These are phyloP conservation scores for Talaromyces sp. DNA, from an alignment of 2,329 filamentous ascomycete genomes.

Conservation along the genomic window DNA sequence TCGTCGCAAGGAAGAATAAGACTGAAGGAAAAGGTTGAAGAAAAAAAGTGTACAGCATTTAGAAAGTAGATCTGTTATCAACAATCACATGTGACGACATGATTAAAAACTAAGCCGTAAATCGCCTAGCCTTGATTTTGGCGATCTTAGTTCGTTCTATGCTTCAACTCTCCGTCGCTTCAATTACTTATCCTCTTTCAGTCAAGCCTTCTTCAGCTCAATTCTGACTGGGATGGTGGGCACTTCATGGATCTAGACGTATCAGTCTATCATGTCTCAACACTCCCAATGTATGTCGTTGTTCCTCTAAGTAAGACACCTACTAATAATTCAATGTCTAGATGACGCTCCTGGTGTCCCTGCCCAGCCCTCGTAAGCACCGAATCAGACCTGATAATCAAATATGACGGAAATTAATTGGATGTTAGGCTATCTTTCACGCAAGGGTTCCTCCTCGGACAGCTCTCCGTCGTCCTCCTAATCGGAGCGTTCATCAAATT, in stretches of 20 bases:
- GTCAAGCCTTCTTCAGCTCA: neutral
- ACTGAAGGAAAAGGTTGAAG: neutral
- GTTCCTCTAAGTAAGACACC: neutral
- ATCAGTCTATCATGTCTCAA: conserved; percentile 21
- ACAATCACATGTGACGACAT: conserved; percentile 8
- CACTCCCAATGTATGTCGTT: conserved; percentile 19
- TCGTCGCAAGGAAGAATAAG: neutral
- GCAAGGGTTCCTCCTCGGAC: conserved; percentile 87
- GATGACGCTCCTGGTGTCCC: conserved; percentile 20
- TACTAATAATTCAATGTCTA: conserved; percentile 10
- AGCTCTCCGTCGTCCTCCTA: conserved; percentile 85
- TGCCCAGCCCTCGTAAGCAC: conserved; percentile 21
- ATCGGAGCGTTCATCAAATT: conserved; percentile 97
- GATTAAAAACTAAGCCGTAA: neutral
- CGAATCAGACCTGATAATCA: neutral
- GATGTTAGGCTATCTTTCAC: conserved; percentile 74
- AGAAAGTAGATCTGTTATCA: neutral
- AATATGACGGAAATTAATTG: neutral
- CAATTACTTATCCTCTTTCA: neutral
- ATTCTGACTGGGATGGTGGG: conserved; percentile 16
- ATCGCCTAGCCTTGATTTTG: neutral
- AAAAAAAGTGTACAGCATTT: too few species aligned
- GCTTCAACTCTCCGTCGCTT: neutral
- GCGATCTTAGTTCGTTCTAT: neutral
- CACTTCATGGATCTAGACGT: conserved; percentile 17